Conservation (phyloP, 768 basidiomycete species). For the Lactifluus echinatus region DNA sequence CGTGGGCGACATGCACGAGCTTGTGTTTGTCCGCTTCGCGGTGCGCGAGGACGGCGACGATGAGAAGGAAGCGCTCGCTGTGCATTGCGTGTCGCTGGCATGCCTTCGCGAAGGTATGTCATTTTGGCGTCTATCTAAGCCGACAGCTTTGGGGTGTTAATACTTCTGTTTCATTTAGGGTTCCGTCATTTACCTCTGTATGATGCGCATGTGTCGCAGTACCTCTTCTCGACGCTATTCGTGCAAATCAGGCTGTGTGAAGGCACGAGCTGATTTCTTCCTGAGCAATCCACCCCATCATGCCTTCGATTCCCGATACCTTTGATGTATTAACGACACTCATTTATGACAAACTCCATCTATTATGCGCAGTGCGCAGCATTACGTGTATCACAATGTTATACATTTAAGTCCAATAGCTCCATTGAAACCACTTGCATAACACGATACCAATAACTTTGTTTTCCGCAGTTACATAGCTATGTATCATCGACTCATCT, state of each 20-base stretch:
- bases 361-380: background rate
- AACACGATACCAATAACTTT: background rate
- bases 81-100: slow-evolving; percentile 65
- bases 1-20: slow-evolving; percentile 66
- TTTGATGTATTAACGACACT: background rate
- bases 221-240: slow-evolving; percentile 91
- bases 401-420: background rate
- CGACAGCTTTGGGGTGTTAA: too few relatives aligned
- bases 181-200: slow-evolving; percentile 87
- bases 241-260: slow-evolving; percentile 50
- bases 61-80: slow-evolving; percentile 59
- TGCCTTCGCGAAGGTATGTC: slow-evolving; percentile 61
- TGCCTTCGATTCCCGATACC: background rate
- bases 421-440: background rate
- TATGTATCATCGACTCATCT: background rate
- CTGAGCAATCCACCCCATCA: too few relatives aligned
- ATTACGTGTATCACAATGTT: slow-evolving; percentile 1
- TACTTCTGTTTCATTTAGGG: slow-evolving; percentile 49
- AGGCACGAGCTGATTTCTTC: slow-evolving; percentile 4
- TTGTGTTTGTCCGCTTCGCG: slow-evolving; percentile 76
- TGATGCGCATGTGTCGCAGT: slow-evolving; percentile 80
- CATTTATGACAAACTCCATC: background rate
- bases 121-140: background rate
- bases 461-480: background rate
- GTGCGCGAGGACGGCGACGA: slow-evolving; percentile 58